phyloP scores from a whole-genome alignment of 1,284 basidiomycete genomes.

The Cutaneotrichosporon cavernicola region DNA sequence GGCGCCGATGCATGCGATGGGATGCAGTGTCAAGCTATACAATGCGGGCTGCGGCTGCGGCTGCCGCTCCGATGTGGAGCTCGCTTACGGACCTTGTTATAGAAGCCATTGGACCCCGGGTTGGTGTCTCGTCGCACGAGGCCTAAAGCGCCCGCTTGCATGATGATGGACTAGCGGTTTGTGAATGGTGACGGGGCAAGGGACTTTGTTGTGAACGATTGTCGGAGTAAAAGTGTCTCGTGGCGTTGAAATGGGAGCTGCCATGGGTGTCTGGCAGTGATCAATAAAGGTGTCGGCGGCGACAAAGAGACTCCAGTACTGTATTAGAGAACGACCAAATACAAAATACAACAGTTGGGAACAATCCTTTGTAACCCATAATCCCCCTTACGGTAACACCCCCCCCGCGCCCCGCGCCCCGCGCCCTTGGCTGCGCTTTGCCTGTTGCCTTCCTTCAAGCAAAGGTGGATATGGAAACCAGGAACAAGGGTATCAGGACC shows the following conservation, averaged over 20 bases:
- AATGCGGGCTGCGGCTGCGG: neutral
- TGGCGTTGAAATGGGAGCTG: neutral
- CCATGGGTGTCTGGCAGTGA: too few species aligned
- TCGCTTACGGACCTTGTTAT: constrained; percentile 16
- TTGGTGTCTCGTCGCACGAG: neutral
- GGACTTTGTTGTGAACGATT: neutral
- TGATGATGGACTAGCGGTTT: neutral
- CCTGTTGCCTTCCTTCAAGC: too few species aligned
- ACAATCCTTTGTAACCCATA: too few species aligned
- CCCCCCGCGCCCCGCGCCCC: too few species aligned
- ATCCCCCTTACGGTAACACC: too few species aligned
- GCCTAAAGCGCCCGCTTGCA: neutral
- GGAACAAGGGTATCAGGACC: too few species aligned
- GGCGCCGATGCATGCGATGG: neutral
- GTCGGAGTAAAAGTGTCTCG: neutral
- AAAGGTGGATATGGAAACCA: too few species aligned
- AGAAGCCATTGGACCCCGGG: constrained; percentile 5
- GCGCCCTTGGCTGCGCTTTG: too few species aligned
- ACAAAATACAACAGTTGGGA: too few species aligned
- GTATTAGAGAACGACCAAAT: too few species aligned
- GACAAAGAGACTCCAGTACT: too few species aligned
- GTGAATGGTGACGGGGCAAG: neutral
- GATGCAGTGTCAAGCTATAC: neutral
- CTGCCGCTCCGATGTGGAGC: neutral
- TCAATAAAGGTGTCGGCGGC: too few species aligned